Conservation (phyloP, 345 rosid genomes). For the Zanthoxylum bungeanum region DNA sequence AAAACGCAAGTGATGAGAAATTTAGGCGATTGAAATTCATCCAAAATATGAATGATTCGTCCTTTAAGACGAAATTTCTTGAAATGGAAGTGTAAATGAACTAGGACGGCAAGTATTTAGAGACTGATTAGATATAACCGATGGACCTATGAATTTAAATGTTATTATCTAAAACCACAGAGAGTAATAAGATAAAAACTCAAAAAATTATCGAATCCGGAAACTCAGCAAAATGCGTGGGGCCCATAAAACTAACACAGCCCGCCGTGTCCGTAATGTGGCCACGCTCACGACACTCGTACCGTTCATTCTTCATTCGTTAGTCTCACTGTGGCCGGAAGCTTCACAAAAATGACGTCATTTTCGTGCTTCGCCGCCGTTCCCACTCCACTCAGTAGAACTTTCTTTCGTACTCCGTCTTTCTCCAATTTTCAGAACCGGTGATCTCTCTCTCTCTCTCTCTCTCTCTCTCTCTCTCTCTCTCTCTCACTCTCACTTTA, state of each 20-base stretch:
- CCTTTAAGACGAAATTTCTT: too few species aligned
- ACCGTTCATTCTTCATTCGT: not conserved
- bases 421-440: constrained; percentile 21
- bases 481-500: not conserved
- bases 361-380: constrained; percentile 21
- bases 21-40: too few species aligned
- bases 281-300: too few species aligned
- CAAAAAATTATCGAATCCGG: too few species aligned
- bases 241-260: too few species aligned
- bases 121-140: too few species aligned
- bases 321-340: not conserved
- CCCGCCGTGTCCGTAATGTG: too few species aligned
- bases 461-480: not conserved
- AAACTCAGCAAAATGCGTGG: too few species aligned
- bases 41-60: too few species aligned
- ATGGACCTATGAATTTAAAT: not conserved
- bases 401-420: constrained; percentile 21
- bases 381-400: constrained; percentile 16
- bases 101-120: too few species aligned
- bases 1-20: too few species aligned
- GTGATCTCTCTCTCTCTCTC: constrained; percentile 6
- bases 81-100: too few species aligned
- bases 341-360: constrained; percentile 23
- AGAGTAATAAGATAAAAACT: not conserved
- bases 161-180: not conserved